Percentiles rank a stretch among this genome's conserved stretches.
Conservation (phyloP, 148 eudicot genomes). For the Rhododendron molle region DNA sequence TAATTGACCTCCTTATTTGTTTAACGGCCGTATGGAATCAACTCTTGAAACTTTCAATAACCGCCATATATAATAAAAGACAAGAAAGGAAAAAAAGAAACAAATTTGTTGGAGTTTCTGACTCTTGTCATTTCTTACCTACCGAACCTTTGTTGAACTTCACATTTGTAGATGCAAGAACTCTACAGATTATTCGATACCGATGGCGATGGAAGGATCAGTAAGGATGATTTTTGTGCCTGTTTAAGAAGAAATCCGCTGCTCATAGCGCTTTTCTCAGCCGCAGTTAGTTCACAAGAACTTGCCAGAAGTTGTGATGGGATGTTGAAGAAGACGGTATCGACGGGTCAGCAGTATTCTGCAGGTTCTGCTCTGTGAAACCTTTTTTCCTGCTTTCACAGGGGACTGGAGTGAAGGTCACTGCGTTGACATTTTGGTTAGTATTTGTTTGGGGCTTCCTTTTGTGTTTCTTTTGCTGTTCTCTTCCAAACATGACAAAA, state of each 20-base stretch:
- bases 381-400: neutral
- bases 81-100: neutral
- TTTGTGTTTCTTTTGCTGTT: too few relatives aligned
- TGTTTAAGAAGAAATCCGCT: slow-evolving; percentile 57
- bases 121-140: neutral
- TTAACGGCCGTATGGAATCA: neutral
- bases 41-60: neutral
- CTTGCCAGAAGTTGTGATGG: neutral
- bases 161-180: slow-evolving; percentile 39
- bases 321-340: neutral
- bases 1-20: neutral
- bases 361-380: neutral
- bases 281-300: slow-evolving; percentile 25
- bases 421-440: neutral
- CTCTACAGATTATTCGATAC: slow-evolving; percentile 46
- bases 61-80: neutral
- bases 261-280: slow-evolving; percentile 45
- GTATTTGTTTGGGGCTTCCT: too few relatives aligned
- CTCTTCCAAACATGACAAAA: neutral
- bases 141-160: neutral
- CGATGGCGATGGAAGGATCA: slow-evolving; percentile 43
- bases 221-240: slow-evolving; percentile 43
- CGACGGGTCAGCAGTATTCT: neutral
- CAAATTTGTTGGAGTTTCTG: too few relatives aligned
- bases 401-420: neutral